Conservation (phyloP, 1,284 basidiomycete species). For the Austroboletus novae-zelandiae region DNA sequence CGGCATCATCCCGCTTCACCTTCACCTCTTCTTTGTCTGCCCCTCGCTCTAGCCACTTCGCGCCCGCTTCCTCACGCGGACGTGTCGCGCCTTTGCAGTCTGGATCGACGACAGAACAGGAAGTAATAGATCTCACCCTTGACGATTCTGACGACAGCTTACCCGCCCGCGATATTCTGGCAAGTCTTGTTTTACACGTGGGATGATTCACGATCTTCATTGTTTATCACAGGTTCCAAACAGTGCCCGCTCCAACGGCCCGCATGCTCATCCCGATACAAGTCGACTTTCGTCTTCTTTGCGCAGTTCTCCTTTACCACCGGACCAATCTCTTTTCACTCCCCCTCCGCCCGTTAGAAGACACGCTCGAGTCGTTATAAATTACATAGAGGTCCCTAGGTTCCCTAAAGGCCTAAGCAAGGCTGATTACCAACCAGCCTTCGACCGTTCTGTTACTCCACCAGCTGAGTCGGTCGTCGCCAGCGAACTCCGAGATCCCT, state of each 20-base stretch:
- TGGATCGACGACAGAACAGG: slow-evolving; percentile 1
- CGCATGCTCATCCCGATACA: slow-evolving; percentile 6
- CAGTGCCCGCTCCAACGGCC: neutral
- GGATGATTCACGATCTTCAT: neutral
- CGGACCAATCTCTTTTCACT: slow-evolving; percentile 28
- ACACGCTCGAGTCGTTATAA: slow-evolving; percentile 11
- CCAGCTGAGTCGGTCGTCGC: neutral
- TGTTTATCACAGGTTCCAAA: slow-evolving; percentile 7
- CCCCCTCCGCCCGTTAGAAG: slow-evolving; percentile 21
- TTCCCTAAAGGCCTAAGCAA: slow-evolving; percentile 23
- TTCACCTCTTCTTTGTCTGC: slow-evolving; percentile 5
- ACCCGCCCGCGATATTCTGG: slow-evolving; percentile 9
- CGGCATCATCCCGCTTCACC: slow-evolving; percentile 4
- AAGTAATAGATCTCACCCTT: slow-evolving; percentile 25
- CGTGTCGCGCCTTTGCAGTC: neutral
- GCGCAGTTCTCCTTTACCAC: slow-evolving; percentile 9
- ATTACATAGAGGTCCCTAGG: slow-evolving; percentile 20
- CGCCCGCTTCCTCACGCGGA: neutral
- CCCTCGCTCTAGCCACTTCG: slow-evolving; percentile 2
- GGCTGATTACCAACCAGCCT: slow-evolving; percentile 17
- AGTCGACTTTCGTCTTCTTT: neutral
- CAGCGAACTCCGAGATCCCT: too few species aligned
- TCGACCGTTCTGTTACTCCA: neutral
- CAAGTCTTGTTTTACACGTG: slow-evolving; percentile 16
- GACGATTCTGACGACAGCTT: slow-evolving; percentile 23